Evolutionary conservation across 164 flowering plant species (phyloP), one percentile per base, ranked within the genome.

Genomic region (Brasenia schreberi): DNA sequence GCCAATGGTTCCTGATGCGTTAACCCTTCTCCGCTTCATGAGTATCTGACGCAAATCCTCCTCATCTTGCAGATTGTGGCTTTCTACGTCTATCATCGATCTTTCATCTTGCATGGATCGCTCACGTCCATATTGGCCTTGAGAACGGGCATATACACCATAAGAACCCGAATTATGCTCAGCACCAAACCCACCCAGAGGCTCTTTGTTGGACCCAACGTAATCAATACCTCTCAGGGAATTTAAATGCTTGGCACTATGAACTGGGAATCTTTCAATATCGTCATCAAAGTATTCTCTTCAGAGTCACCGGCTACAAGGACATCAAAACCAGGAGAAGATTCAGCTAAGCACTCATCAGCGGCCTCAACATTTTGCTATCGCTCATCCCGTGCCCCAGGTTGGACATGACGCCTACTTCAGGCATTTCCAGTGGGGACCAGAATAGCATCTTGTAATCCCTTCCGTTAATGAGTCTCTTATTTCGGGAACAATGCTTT

Each of bases 281-380:
- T 49, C 56, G 56, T 9, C 10, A 49, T 49, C 56, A 49, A 49
- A 9, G 71, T 79, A 90, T 18, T 84, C 88, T 71, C 84, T 71
- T 80, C 61, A 6, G 74, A 78, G 19, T 87, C 89, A 79, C 88
- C 83, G 72, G 85, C 98, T 59, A 90, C 97, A 67, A 92, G 96
- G 69, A 92, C 98, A 86, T 90, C 98, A 82, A 90, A 92, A 33
- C 97, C 97, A 74, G 98, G 97, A 75, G 96, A 87, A 4, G 90
- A 82, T 73, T 90, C 97, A 67, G 86, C 79, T 67, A 84, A 70
- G 69, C 73, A 70, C 61, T 90, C 98, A 67, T 83, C 93, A 64
- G 77, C 80, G 44, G 87, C 96, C 78, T 76, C 85, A 53, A 80
- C 83, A 79, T 79, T 81, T 64, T 74, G 82, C 61, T 9, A 49